A percentile compares a stretch with the other conserved stretches of the same genome.
These are phyloP conservation scores for Trametes meyenii DNA, from an alignment of 768 basidiomycete species.

Conservation along the genomic window DNA sequence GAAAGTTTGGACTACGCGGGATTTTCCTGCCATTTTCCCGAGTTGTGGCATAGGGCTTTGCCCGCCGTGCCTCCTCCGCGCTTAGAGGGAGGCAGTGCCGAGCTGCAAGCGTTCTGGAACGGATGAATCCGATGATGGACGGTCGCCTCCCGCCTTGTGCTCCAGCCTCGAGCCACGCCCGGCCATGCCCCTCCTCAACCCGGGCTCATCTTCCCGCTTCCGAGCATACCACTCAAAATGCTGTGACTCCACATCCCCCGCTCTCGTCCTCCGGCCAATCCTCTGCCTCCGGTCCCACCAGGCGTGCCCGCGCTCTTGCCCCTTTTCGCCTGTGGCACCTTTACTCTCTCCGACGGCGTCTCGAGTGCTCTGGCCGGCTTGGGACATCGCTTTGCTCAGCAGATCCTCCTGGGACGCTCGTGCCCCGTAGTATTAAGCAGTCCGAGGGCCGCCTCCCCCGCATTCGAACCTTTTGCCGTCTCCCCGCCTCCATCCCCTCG, in stretches of 20 bases:
- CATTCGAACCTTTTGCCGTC: not conserved
- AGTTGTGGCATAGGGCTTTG: too few species aligned
- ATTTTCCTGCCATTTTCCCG: too few species aligned
- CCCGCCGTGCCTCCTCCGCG: too few species aligned
- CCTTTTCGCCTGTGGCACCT: not conserved
- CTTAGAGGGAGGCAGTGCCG: too few species aligned
- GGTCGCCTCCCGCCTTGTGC: not conserved
- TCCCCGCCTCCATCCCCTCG: not conserved
- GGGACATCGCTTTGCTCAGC: not conserved
- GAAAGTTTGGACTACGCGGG: too few species aligned
- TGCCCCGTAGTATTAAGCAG: not conserved
- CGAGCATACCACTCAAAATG: not conserved
- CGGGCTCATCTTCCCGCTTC: conserved; percentile 5
- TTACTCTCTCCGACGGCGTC: conserved; percentile 8
- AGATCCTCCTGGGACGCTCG: not conserved
- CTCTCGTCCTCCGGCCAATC: not conserved
- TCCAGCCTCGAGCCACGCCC: not conserved
- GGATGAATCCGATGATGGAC: too few species aligned
- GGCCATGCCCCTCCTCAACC: not conserved
- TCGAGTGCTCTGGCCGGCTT: not conserved
- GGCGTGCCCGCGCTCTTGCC: not conserved
- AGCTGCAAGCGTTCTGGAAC: too few species aligned
- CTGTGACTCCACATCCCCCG: not conserved
- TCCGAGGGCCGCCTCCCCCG: not conserved
- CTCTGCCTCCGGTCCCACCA: not conserved